Evolutionary conservation across 1,284 basidiomycete species (phyloP).

Genomic region (Boletus semigastroideus): DNA sequence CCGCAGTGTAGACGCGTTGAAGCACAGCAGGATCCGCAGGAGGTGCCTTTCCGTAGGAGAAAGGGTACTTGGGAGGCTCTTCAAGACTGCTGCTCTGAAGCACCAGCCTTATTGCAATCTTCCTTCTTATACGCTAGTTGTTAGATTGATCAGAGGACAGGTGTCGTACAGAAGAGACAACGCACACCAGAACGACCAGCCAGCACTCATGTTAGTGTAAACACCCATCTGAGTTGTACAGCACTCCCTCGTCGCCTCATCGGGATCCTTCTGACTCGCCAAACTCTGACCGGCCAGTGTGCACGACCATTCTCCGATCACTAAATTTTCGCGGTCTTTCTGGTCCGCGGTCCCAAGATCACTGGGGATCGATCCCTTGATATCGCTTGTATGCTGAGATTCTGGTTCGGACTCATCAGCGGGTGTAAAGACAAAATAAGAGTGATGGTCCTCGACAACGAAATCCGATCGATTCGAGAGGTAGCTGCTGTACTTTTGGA

Average conservation of each 20-base stretch:
- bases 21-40: constrained; percentile 11
- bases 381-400: constrained; percentile 48
- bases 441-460: constrained; percentile 76
- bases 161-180: constrained; percentile 34
- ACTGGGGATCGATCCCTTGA: constrained; percentile 42
- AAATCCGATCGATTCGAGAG: constrained; percentile 62
- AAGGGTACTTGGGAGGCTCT: constrained; percentile 55
- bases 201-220: constrained; percentile 60
- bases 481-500: constrained; percentile 55
- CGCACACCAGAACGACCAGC: constrained; percentile 77
- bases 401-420: constrained; percentile 47
- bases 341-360: constrained; percentile 41
- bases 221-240: constrained; percentile 63
- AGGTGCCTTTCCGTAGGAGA: constrained; percentile 42
- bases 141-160: neutral
- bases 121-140: constrained; percentile 53
- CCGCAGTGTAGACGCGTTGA: constrained; percentile 14
- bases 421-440: constrained; percentile 67
- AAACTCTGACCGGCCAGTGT: constrained; percentile 63
- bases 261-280: constrained; percentile 44
- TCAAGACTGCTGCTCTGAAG: constrained; percentile 59
- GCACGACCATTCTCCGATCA: constrained; percentile 75
- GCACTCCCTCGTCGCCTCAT: constrained; percentile 51
- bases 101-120: constrained; percentile 64
- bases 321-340: constrained; percentile 54